Conservation (phyloP, 257 asterid genomes). For the Nicotiana benthamiana region DNA sequence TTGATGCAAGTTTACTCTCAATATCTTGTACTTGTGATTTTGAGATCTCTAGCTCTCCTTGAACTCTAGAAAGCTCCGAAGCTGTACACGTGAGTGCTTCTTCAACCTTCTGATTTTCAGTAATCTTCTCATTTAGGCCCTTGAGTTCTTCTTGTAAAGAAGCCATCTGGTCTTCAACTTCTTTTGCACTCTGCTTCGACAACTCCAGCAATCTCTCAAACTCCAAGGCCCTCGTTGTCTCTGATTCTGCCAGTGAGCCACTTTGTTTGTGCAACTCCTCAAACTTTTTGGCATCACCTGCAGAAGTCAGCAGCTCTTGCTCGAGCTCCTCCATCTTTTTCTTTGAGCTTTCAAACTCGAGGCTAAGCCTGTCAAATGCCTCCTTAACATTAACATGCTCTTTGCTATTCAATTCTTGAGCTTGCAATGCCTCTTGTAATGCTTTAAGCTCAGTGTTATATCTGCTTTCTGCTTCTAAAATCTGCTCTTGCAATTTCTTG, state of each 20-base stretch:
- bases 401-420: constrained; percentile 46
- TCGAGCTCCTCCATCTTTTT: constrained; percentile 61
- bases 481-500: constrained; percentile 46
- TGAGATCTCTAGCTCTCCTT: constrained; percentile 52
- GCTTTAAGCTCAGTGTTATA: constrained; percentile 44
- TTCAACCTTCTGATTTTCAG: constrained; percentile 60
- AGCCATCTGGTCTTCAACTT: constrained; percentile 52
- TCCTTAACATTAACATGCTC: constrained; percentile 54
- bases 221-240: constrained; percentile 53
- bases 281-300: constrained; percentile 45
- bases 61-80: constrained; percentile 51
- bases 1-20: constrained; percentile 59
- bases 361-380: constrained; percentile 44
- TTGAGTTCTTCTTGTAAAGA: constrained; percentile 50
- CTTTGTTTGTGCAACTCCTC: constrained; percentile 78
- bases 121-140: constrained; percentile 39
- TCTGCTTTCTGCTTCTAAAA: constrained; percentile 45
- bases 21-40: constrained; percentile 52
- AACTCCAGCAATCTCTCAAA: constrained; percentile 60
- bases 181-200: constrained; percentile 49
- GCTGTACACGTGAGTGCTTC: constrained; percentile 43
- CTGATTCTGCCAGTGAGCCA: constrained; percentile 63
- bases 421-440: constrained; percentile 52
- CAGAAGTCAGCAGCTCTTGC: constrained; percentile 38
- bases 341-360: constrained; percentile 60